Conservation (phyloP, 192 early-diverging fungal species). For the Chytriomyces sp. region DNA sequence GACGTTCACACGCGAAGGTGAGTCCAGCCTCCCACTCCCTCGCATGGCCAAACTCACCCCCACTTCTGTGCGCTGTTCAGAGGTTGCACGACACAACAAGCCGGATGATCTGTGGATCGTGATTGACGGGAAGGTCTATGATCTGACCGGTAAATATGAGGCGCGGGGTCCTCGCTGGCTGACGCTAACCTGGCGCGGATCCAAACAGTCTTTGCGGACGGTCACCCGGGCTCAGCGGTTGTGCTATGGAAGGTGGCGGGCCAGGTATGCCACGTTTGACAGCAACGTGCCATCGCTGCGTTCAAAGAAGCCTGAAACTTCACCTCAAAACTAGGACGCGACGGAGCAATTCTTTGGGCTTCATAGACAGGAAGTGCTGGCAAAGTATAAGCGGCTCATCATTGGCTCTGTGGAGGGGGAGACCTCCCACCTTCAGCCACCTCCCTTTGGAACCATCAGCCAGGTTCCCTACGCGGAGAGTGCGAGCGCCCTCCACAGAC, state of each 20-base stretch:
- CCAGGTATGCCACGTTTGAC: conserved; percentile 43
- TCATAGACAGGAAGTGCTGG: conserved; percentile 20
- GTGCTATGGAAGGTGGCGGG: conserved; percentile 60
- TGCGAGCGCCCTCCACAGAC: background rate
- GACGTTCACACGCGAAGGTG: conserved; percentile 56
- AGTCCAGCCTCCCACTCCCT: background rate
- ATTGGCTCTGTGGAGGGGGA: conserved; percentile 43
- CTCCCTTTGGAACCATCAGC: background rate
- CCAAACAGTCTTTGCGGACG: conserved; percentile 29
- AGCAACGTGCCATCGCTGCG: background rate
- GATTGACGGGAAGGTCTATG: conserved; percentile 37
- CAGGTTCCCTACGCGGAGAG: conserved; percentile 25
- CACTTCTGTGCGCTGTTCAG: background rate
- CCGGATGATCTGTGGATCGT: conserved; percentile 38
- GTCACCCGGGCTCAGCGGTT: conserved; percentile 30
- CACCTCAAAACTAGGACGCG: background rate
- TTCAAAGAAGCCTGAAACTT: background rate
- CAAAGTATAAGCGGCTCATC: conserved; percentile 21
- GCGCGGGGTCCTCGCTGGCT: background rate
- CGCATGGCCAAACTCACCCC: background rate
- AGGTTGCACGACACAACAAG: conserved; percentile 35
- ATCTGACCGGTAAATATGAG: conserved; percentile 24
- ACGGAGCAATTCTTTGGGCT: conserved; percentile 20
- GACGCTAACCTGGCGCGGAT: background rate
- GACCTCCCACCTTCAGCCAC: conserved; percentile 24